These are phyloP conservation scores for Talaromyces sp. DNA, from an alignment of 2,329 filamentous ascomycete species.

Conservation along the genomic window DNA sequence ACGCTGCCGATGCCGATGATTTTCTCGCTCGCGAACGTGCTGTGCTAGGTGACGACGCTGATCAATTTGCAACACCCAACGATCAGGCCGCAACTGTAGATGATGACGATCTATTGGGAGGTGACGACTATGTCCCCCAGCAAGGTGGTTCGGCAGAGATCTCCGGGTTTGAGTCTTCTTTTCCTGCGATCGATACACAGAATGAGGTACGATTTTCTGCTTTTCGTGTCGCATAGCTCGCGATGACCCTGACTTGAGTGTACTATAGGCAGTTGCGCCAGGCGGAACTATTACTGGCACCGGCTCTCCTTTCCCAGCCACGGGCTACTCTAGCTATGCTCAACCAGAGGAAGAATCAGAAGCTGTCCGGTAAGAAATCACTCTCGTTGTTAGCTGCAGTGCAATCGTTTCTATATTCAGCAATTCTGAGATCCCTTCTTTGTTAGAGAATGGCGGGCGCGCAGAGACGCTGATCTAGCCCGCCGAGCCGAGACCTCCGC, in stretches of 20 bases:
- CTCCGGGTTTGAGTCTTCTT: constrained; percentile 77
- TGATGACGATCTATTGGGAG: constrained; percentile 68
- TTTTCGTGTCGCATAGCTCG: neutral
- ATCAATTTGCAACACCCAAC: constrained; percentile 77
- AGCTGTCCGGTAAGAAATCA: constrained; percentile 62
- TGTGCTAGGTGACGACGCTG: constrained; percentile 84
- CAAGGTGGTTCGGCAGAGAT: constrained; percentile 44
- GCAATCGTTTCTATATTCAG: neutral
- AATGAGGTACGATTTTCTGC: constrained; percentile 60
- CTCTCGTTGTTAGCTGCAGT: neutral
- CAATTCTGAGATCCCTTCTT: neutral
- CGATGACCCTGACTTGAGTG: constrained; percentile 5
- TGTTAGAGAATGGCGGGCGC: constrained; percentile 77
- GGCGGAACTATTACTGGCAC: constrained; percentile 77
- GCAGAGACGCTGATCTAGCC: constrained; percentile 75
- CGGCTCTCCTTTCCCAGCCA: constrained; percentile 54
- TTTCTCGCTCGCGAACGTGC: constrained; percentile 92
- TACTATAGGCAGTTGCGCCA: constrained; percentile 63
- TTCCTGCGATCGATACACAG: constrained; percentile 73
- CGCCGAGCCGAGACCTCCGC: constrained; percentile 82
- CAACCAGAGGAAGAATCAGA: constrained; percentile 77
- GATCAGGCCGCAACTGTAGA: constrained; percentile 61
- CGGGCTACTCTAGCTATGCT: constrained; percentile 52
- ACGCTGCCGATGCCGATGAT: constrained; percentile 64
- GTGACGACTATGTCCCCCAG: constrained; percentile 33